These are phyloP conservation scores for Ceratocystis papillata DNA, from an alignment of 2,329 filamentous ascomycete genomes.

Conservation along the genomic window DNA sequence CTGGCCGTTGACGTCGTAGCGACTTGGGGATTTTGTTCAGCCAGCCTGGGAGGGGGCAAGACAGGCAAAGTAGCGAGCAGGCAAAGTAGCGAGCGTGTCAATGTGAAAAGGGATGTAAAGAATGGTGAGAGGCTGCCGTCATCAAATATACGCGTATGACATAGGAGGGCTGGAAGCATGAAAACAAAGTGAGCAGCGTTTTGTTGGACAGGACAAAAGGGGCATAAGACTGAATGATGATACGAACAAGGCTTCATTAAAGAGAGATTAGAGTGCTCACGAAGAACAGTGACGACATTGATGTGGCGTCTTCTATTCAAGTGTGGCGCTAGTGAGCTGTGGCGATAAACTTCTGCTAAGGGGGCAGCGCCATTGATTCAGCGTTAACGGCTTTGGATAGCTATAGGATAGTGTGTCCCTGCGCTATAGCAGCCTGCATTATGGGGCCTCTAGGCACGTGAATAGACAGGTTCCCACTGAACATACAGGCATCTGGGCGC, in stretches of 20 bases:
- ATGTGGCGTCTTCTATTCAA: background rate
- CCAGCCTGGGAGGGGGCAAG: background rate
- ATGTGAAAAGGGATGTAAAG: constrained; percentile 5
- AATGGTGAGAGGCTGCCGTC: background rate
- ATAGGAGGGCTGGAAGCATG: background rate
- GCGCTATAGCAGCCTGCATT: background rate
- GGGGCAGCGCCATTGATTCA: no score
- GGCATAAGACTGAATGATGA: background rate
- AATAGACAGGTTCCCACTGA: no score
- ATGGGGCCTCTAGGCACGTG: no score
- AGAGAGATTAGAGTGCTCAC: background rate
- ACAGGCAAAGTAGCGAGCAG: background rate
- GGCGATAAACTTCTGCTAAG: background rate
- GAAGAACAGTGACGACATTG: constrained; percentile 10
- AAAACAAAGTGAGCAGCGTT: background rate
- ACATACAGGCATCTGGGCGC: background rate
- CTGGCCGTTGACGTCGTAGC: no score
- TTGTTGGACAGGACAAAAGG: background rate
- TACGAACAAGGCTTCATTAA: background rate
- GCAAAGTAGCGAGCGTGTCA: background rate
- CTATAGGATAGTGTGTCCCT: background rate
- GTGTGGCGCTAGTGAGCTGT: background rate
- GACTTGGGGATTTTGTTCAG: no score
- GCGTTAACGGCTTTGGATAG: no score
- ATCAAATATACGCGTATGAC: background rate